These are phyloP conservation scores for Dichotomocladium elegans DNA, from an alignment of 371 early-diverging fungal species.

Conservation along the genomic window DNA sequence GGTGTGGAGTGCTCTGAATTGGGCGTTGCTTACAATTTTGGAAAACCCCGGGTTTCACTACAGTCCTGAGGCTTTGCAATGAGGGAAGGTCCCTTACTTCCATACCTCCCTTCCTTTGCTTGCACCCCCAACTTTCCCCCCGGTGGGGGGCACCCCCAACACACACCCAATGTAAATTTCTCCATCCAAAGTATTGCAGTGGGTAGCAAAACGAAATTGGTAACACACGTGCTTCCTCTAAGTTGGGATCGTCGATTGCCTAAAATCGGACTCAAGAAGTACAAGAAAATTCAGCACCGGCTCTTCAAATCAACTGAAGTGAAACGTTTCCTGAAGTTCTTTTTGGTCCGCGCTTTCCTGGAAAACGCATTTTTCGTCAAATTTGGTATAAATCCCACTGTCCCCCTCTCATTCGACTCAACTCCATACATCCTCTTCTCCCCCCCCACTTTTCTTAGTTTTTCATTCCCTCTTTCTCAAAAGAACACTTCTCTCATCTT, in stretches of 20 bases:
- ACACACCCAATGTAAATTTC: too few species aligned
- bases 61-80: too few species aligned
- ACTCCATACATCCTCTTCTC: not conserved
- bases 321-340: slow-evolving; percentile 23
- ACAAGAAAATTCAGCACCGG: slow-evolving; percentile 17
- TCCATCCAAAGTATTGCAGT: too few species aligned
- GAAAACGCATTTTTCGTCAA: slow-evolving; percentile 21
- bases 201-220: too few species aligned
- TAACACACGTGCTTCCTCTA: not conserved
- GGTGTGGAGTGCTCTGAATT: too few species aligned
- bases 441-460: slow-evolving; percentile 1
- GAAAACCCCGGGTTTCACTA: too few species aligned
- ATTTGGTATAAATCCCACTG: slow-evolving; percentile 11
- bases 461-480: slow-evolving; percentile 2
- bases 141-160: too few species aligned
- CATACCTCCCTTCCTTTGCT: too few species aligned
- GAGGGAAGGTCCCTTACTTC: too few species aligned
- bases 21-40: too few species aligned
- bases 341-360: slow-evolving; percentile 15
- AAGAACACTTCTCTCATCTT: slow-evolving; percentile 2
- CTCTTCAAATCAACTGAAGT: slow-evolving; percentile 1
- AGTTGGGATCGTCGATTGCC: slow-evolving; percentile 3
- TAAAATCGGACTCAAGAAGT: slow-evolving; percentile 25
- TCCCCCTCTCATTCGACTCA: too few species aligned
- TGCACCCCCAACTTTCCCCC: too few species aligned